Base-by-base conservation (phyloP, 73 alveolate genomes). In the Uronychia setigera region DNA sequence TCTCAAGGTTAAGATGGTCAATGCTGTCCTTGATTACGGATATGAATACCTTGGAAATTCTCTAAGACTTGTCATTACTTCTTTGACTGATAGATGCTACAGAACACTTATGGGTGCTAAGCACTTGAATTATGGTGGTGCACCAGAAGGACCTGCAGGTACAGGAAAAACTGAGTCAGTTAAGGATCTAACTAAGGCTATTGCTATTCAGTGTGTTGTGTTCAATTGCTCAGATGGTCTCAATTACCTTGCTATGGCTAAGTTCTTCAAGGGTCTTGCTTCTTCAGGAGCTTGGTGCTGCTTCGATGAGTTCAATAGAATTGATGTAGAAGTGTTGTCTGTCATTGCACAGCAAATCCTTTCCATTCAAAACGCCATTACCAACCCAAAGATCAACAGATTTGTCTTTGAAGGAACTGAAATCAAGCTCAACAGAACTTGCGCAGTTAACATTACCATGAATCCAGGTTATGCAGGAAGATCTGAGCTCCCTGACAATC, bases 61-160 rank as follows among this genome's bases (percentile, higher is more conserved):
- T 57, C 94, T 95, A 26, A 86, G 97, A 87, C 93, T 98, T 77
- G 99, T 98, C 80, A 98, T 98, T 78, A 98, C 99, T 13, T 99
- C 99, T 13, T 93, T 98, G 87, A 98, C 99, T 75, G 99, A 98
- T 93, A 96, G 99, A 94, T 98, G 99, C 90, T 98, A 97, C 91
- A 88, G 99, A 83, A 98, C 99, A 11, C 94, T 98, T 76, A 93
- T 98, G 93, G 99, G 99, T 0, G 99, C 99, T 32, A 97, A 95
- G 97, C 97, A 98, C 83, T 96, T 98, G 26, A 97, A 97, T 93
- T 98, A 97, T 87, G 99, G 99, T 28, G 99, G 99, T 0, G 99
- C 99, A 0, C 99, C 99, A 25, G 99, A 97, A 91, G 99, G 99
- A 0, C 99, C 99, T 14, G 99, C 98, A 11, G 99, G 99, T 27